Evolutionary conservation across 2,329 filamentous ascomycete species (phyloP).

Genomic region (Gnomoniopsis smithogilvyi): DNA sequence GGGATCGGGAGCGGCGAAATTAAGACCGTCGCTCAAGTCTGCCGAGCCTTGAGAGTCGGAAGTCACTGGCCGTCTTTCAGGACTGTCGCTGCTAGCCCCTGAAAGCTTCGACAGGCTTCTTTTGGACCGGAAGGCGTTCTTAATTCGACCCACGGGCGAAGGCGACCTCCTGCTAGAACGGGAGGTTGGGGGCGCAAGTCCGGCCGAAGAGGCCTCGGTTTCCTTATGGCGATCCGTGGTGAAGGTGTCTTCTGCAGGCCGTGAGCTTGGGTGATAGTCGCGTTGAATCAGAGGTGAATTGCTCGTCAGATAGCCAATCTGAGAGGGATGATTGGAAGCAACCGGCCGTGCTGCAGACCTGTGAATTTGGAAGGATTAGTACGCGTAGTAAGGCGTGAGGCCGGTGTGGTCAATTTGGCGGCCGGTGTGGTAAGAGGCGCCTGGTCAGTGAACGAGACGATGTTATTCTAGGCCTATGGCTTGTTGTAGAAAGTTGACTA

Average conservation of each 20-base stretch:
- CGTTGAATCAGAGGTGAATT: constrained; percentile 66
- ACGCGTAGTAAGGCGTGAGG: neutral
- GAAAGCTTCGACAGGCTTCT: constrained; percentile 33
- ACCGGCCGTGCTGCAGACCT: constrained; percentile 39
- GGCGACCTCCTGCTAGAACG: constrained; percentile 52
- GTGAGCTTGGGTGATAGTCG: constrained; percentile 44
- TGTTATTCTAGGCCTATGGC: neutral
- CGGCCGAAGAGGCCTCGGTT: constrained; percentile 15
- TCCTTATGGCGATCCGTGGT: constrained; percentile 14
- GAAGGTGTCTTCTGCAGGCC: constrained; percentile 31
- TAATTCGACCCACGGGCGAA: constrained; percentile 70
- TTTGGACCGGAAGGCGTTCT: constrained; percentile 65
- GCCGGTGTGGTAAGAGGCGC: constrained; percentile 1
- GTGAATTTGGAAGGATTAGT: constrained; percentile 13
- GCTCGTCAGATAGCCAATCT: constrained; percentile 65
- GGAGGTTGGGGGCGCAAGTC: constrained; percentile 39
- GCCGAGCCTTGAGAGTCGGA: constrained; percentile 11
- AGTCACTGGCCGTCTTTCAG: constrained; percentile 25
- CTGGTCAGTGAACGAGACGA: neutral
- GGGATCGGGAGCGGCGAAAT: constrained; percentile 11
- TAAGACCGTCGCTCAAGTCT: constrained; percentile 6
- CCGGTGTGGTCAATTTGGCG: constrained; percentile 13
- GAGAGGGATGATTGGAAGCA: constrained; percentile 59
- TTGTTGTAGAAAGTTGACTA: neutral
- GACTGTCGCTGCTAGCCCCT: constrained; percentile 38